Evolutionary conservation across 2,329 filamentous ascomycete species (phyloP), one percentile per base, ranked within the genome.

Genomic region (Arthrobotrys conoides): DNA sequence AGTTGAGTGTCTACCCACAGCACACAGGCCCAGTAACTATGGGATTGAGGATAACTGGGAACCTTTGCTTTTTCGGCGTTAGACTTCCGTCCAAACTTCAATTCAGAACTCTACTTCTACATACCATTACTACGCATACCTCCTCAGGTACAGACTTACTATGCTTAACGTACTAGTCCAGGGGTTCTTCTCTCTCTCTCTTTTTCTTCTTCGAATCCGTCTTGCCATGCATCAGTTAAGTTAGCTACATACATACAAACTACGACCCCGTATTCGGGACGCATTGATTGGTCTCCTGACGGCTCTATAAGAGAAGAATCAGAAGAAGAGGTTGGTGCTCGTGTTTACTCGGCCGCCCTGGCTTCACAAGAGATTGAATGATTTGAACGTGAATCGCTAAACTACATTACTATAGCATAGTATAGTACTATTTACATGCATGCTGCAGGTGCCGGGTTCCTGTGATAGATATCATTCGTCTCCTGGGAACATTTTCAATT

Each of bases 1-100:
- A 46, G 3, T 46, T 20, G 44, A 46, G 44, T 46, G n/a, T n/a
- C n/a, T n/a, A n/a, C n/a, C n/a, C n/a, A n/a, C n/a, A n/a, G n/a
- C n/a, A n/a, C n/a, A n/a, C n/a, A n/a, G n/a, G n/a, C n/a, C n/a
- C n/a, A n/a, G n/a, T n/a, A n/a, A n/a, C n/a, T n/a, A 18, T 46
- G 16, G 38, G 12, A 44, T 44, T 14, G n/a, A n/a, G n/a, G n/a
- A 16, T 4, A 16, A 38, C 33, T 3, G 33, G n/a, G n/a, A n/a
- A n/a, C 12, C n/a, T 22, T 71, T 77, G 67, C 67, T 77, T 77
- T 77, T 71, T 77, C 67, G 14, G 48, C 20, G 61, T 71, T 67
- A 71, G 61, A 67, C 48, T 71, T 77, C 73, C 67, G 73, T 77
- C 61, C 73, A 77, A 77, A 77, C 73, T 71, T 71, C 44, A 18